A percentile compares a stretch with the other conserved stretches of the same genome.
Evolutionary conservation across 148 eudicot genomes (phyloP).

Genomic region (Linanthus parryae): DNA sequence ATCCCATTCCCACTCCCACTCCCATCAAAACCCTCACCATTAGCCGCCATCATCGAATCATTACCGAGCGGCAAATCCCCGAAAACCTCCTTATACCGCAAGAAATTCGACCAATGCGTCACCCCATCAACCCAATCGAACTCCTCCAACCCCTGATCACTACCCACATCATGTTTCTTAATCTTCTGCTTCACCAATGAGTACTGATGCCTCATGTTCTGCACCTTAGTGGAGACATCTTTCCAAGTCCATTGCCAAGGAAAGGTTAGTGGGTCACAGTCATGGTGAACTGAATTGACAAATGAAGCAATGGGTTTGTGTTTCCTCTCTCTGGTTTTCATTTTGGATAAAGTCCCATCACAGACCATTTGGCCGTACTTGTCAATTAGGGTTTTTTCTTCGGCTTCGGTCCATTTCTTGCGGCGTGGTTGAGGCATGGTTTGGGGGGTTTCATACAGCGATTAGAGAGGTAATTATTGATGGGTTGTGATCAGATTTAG

Average conservation of each 20-base stretch:
- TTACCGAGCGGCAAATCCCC: constrained; percentile 67
- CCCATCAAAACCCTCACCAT: constrained; percentile 47
- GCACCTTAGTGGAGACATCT: constrained; percentile 92
- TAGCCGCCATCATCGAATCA: constrained; percentile 43
- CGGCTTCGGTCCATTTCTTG: constrained; percentile 92
- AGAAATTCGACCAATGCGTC: constrained; percentile 80
- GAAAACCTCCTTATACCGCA: constrained; percentile 80
- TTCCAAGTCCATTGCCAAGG: constrained; percentile 99
- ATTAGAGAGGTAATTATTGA: too few species aligned
- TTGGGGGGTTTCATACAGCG: too few species aligned
- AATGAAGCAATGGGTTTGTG: constrained; percentile 74
- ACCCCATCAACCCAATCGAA: constrained; percentile 84
- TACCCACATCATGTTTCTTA: constrained; percentile 46
- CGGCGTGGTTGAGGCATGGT: constrained; percentile 58
- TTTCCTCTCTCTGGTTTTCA: constrained; percentile 92
- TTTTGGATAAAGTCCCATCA: constrained; percentile 69
- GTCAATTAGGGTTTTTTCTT: constrained; percentile 76
- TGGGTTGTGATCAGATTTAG: too few species aligned
- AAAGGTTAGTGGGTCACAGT: constrained; percentile 51
- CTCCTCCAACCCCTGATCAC: constrained; percentile 41
- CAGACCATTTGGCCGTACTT: constrained; percentile 64
- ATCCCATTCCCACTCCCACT: constrained; percentile 51
- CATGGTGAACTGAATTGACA: constrained; percentile 72
- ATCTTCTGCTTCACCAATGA: constrained; percentile 89
- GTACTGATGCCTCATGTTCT: constrained; percentile 97